A percentile compares a stretch with the other conserved stretches of the same genome.
Conservation (phyloP, 805 yeast genomes). For the Schwanniomyces sp. region DNA sequence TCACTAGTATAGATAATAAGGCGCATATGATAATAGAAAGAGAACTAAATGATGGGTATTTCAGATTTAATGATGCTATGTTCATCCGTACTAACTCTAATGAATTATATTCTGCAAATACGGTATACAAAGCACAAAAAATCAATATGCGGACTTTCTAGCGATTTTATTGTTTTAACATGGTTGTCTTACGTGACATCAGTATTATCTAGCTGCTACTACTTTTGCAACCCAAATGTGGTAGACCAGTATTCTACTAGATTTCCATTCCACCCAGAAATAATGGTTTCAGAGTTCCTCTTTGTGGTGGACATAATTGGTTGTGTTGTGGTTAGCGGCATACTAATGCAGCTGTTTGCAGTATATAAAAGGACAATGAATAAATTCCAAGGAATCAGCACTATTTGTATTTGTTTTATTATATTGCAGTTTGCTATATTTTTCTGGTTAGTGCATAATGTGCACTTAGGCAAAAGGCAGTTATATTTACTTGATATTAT, state of each 20-base stretch:
- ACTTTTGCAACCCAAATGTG: slow-evolving; percentile 5
- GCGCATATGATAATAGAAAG: not conserved
- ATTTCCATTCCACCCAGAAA: slow-evolving; percentile 31
- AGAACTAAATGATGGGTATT: not conserved
- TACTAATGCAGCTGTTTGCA: slow-evolving; percentile 23
- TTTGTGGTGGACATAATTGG: slow-evolving; percentile 15
- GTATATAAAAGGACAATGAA: slow-evolving; percentile 29
- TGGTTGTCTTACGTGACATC: slow-evolving; percentile 5
- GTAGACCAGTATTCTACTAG: slow-evolving; percentile 16
- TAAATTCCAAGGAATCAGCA: slow-evolving; percentile 36
- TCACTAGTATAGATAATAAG: not conserved
- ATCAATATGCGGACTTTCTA: slow-evolving; percentile 19
- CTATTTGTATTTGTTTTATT: slow-evolving; percentile 4
- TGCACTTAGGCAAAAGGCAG: not conserved
- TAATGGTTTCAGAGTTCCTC: slow-evolving; percentile 15
- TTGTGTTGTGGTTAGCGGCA: slow-evolving; percentile 9
- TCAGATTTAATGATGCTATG: slow-evolving; percentile 1
- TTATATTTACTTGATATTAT: slow-evolving; percentile 39
- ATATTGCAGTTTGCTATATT: slow-evolving; percentile 1
- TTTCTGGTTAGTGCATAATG: slow-evolving; percentile 5
- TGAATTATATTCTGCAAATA: slow-evolving; percentile 8
- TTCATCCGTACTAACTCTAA: slow-evolving; percentile 5
- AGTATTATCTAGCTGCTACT: slow-evolving; percentile 8
- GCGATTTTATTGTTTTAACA: slow-evolving; percentile 11
- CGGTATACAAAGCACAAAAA: slow-evolving; percentile 12